Evolutionary conservation across 768 basidiomycete species (phyloP).

Genomic region (Leucocoprinus birnbaumii): DNA sequence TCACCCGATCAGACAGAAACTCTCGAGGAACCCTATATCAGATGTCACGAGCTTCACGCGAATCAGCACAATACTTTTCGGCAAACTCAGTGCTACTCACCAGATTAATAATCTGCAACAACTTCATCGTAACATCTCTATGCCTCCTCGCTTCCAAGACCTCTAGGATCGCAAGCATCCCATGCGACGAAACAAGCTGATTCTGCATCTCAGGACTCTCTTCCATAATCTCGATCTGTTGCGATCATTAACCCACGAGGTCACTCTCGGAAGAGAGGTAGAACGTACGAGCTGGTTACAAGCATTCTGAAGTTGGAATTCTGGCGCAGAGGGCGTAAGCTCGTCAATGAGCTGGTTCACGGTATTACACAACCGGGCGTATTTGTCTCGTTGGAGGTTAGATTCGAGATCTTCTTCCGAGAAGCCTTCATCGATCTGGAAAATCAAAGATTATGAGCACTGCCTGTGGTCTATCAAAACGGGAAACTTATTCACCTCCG

Average conservation of each 20-base stretch:
- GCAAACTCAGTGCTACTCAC: too few species aligned
- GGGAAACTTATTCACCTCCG: conserved; percentile 54
- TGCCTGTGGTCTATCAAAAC: background rate
- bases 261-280: background rate
- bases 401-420: conserved; percentile 90
- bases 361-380: conserved; percentile 78
- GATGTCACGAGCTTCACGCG: conserved; percentile 51
- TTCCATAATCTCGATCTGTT: conserved; percentile 71
- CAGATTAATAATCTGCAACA: conserved; percentile 87
- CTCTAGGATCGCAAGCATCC: conserved; percentile 92
- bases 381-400: conserved; percentile 90
- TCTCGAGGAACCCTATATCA: conserved; percentile 87
- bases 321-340: conserved; percentile 76
- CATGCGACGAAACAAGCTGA: conserved; percentile 90
- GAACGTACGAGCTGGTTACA: conserved; percentile 83
- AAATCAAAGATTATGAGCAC: background rate
- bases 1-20: conserved; percentile 89
- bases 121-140: conserved; percentile 79
- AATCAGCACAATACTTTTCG: conserved; percentile 24
- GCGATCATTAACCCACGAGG: conserved; percentile 6
- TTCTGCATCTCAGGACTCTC: conserved; percentile 83
- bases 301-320: conserved; percentile 79
- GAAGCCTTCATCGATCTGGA: conserved; percentile 91
- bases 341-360: conserved; percentile 87
- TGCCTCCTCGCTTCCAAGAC: conserved; percentile 86